Percentiles rank a stretch among this genome's conserved stretches.
Conservation (phyloP, 1,284 basidiomycete genomes). For the Sphaerobolus stellatus region DNA sequence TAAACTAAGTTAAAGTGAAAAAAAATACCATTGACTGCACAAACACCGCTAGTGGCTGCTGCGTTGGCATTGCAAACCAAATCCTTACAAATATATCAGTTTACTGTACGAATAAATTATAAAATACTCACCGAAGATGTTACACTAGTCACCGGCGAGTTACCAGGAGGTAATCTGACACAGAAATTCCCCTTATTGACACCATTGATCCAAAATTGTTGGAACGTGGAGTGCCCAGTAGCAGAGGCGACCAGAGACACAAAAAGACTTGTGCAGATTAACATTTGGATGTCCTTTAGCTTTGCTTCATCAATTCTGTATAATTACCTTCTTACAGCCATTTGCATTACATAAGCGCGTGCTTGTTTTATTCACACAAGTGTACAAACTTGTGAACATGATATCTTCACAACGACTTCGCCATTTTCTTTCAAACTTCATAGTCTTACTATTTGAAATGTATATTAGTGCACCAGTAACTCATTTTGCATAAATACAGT, state of each 20-base stretch:
- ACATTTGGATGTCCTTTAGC: no score
- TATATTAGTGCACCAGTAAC: no score
- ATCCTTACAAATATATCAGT: constrained; percentile 35
- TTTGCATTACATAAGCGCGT: no score
- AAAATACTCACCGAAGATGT: constrained; percentile 31
- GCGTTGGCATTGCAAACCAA: constrained; percentile 47
- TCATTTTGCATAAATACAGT: no score
- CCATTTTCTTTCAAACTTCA: no score
- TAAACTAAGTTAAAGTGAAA: no score
- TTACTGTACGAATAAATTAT: neutral
- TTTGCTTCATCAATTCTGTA: no score
- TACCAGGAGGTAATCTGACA: constrained; percentile 45
- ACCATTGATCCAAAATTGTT: constrained; percentile 52
- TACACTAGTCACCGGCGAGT: constrained; percentile 47
- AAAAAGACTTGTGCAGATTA: constrained; percentile 25
- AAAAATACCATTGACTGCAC: constrained; percentile 40
- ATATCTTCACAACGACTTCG: no score
- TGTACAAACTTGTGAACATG: no score
- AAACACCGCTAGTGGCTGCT: constrained; percentile 35
- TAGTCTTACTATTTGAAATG: no score
- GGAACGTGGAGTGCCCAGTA: constrained; percentile 51
- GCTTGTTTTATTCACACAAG: no score
- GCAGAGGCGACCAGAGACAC: constrained; percentile 40
- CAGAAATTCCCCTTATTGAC: constrained; percentile 49
- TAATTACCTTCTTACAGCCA: no score